Base-by-base conservation (phyloP, 345 rosid species). In the Draba incana region DNA sequence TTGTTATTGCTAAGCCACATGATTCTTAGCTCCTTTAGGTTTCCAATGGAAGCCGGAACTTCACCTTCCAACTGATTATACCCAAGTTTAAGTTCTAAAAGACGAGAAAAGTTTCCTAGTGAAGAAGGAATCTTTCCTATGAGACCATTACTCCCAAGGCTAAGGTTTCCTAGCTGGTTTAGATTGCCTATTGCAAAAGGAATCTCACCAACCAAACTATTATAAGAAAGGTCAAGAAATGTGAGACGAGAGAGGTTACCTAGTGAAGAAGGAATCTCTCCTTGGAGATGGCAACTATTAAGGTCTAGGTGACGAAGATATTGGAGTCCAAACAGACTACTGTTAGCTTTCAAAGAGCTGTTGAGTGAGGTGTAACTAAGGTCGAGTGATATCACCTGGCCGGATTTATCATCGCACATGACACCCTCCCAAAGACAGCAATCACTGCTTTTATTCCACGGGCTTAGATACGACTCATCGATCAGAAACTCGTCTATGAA, bases 211-310 rank as follows among this genome's bases (percentile, higher is more conserved):
- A 31, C 35, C 35, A 31, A 31, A 4, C 35, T 5, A 31, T 31
- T 31, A 6, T 31, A 31, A 56, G 62, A 57, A 20, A 57, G 46
- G 46, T 57, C 35, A 31, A 56, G 62, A 57, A 11, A 20, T 30
- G 46, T 57, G 45, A 56, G 61, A 37, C 4, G 2, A 56, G 62
- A 57, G 5, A 57, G 46, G 46, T 57, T 35, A 7, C 38, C 38
- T 35, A 35, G 38, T 0, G 61, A 60, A 42, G 61, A 70, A 41
- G 67, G 67, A 41, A 70, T 51, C 1, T 61, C 37, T 27, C 75
- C 68, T 0, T 44, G 13, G 48, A 68, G 39, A 14, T 14, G 0
- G 43, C 62, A 55, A 6, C 0, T 0, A 0, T 3, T 0, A 12
- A 49, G 74, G 10, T 16, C 3, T 13, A 69, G 16, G 15, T 20